A percentile compares a stretch with the other conserved stretches of the same genome.
Evolutionary conservation across 371 early-diverging fungal genomes (phyloP).

Genomic region (Mucor racemosus): DNA sequence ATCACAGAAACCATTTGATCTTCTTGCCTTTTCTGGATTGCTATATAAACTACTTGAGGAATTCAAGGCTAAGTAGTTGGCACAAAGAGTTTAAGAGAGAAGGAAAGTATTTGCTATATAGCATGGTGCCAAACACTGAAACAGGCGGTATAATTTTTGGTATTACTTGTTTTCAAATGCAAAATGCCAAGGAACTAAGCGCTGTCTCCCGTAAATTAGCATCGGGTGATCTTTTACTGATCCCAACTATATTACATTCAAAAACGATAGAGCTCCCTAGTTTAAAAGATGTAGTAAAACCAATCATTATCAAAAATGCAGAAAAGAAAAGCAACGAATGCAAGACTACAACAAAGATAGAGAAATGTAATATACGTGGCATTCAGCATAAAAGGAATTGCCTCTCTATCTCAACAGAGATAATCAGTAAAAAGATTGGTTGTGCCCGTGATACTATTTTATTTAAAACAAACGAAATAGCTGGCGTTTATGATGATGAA

Average conservation of each 20-base stretch:
- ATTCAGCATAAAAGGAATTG: too few species aligned
- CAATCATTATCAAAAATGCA: not conserved
- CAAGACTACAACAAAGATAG: too few species aligned
- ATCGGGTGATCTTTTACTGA: not conserved
- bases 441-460: too few species aligned
- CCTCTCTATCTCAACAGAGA: too few species aligned
- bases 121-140: not conserved
- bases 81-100: not conserved
- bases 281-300: not conserved
- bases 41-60: not conserved
- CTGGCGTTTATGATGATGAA: too few species aligned
- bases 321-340: too few species aligned
- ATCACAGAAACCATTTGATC: not conserved
- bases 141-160: not conserved
- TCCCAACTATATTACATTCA: not conserved
- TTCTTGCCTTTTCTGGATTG: not conserved
- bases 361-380: too few species aligned
- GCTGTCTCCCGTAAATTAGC: not conserved
- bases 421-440: too few species aligned
- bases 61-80: too few species aligned
- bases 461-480: too few species aligned
- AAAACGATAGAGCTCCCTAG: not conserved
- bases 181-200: not conserved
- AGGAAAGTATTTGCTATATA: not conserved
- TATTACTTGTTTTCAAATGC: not conserved